These are phyloP conservation scores for Venustampulla echinocandica DNA, from an alignment of 495 filamentous ascomycete genomes.

Conservation along the genomic window DNA sequence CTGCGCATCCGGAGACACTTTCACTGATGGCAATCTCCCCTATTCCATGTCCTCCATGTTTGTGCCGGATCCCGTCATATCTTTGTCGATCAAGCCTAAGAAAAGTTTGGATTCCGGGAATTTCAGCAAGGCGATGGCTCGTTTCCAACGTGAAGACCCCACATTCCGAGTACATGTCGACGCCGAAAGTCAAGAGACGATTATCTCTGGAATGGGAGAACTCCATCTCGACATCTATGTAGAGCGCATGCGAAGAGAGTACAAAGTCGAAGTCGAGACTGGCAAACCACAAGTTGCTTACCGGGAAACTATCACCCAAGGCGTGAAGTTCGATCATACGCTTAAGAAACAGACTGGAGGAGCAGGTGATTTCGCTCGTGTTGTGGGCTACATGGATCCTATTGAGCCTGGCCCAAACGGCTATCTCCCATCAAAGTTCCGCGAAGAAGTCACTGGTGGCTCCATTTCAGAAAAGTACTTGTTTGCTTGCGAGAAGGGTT, in stretches of 20 bases:
- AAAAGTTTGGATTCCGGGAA: slow-evolving; percentile 84
- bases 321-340: slow-evolving; percentile 79
- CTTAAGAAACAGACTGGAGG: slow-evolving; percentile 96
- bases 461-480: slow-evolving; percentile 94
- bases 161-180: slow-evolving; percentile 96
- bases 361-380: slow-evolving; percentile 91
- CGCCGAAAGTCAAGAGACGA: slow-evolving; percentile 81
- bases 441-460: slow-evolving; percentile 79
- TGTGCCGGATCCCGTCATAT: slow-evolving; percentile 97
- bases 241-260: slow-evolving; percentile 96
- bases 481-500: slow-evolving; percentile 92
- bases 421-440: slow-evolving; percentile 46
- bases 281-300: slow-evolving; percentile 96
- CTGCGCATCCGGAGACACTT: slow-evolving; percentile 95
- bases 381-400: slow-evolving; percentile 88
- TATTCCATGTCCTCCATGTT: slow-evolving; percentile 99
- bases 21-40: slow-evolving; percentile 88
- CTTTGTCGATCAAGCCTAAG: slow-evolving; percentile 94
- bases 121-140: slow-evolving; percentile 97
- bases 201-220: slow-evolving; percentile 98
- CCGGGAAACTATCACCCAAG: slow-evolving; percentile 80
- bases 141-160: slow-evolving; percentile 97
- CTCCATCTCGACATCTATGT: slow-evolving; percentile 96
- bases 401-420: slow-evolving; percentile 60
- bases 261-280: slow-evolving; percentile 90